Evolutionary conservation across 2,329 filamentous ascomycete species (phyloP).

Genomic region (Cryoendolithus antarcticus): DNA sequence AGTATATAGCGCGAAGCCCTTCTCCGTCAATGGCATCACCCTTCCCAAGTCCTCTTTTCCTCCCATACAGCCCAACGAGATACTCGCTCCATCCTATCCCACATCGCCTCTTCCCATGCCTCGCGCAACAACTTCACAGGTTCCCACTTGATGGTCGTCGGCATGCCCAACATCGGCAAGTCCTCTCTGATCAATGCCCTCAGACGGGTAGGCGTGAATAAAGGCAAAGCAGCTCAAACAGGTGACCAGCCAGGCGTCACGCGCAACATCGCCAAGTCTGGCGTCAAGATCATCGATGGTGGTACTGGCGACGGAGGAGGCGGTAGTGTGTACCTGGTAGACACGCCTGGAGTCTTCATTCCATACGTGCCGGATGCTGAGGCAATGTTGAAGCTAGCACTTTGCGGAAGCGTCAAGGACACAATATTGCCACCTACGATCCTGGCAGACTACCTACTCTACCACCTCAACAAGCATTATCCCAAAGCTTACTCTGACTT

Average conservation of each 20-base stretch:
- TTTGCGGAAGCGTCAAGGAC: conserved; percentile 85
- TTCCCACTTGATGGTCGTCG: conserved; percentile 75
- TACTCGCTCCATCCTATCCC: conserved; percentile 35
- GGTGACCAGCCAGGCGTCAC: conserved; percentile 85
- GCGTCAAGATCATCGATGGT: conserved; percentile 65
- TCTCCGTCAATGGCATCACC: conserved; percentile 42
- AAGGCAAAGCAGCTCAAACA: conserved; percentile 63
- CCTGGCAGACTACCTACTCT: conserved; percentile 83
- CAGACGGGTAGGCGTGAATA: conserved; percentile 53
- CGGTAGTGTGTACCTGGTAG: conserved; percentile 66
- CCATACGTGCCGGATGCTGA: conserved; percentile 78
- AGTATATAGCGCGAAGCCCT: conserved; percentile 31
- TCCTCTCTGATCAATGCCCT: conserved; percentile 85
- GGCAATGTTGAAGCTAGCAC: conserved; percentile 87
- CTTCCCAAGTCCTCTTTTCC: conserved; percentile 41
- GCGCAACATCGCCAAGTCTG: conserved; percentile 60
- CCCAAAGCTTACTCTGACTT: conserved; percentile 52
- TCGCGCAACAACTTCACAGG: conserved; percentile 55
- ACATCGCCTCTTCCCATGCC: conserved; percentile 39
- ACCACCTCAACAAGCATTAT: conserved; percentile 59
- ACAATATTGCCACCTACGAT: conserved; percentile 66
- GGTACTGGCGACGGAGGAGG: conserved; percentile 37
- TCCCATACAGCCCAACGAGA: conserved; percentile 33
- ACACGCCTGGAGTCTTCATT: conserved; percentile 91
- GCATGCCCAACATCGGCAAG: conserved; percentile 97